Evolutionary conservation across 495 filamentous ascomycete genomes (phyloP), one percentile per base, ranked within the genome.

Genomic region (Penicillium salamii): DNA sequence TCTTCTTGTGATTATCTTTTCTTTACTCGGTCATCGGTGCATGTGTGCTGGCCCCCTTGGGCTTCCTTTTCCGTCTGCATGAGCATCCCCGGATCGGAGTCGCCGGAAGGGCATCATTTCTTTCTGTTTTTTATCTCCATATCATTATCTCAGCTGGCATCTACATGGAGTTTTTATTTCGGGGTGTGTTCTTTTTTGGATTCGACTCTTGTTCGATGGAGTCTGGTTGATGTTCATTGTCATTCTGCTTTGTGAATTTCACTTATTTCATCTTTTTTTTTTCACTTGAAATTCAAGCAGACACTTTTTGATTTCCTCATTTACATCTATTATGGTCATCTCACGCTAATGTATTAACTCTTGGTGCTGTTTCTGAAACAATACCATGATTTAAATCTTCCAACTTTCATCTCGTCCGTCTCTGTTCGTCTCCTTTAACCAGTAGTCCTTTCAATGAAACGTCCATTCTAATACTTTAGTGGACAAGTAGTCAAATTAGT

Each of bases 1-100:
- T 48, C 33, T 23, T n/a, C 29, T 55, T 58, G 55, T 58, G 43
- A 62, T 42, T 39, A 42, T 53, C 39, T 28, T 41, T 51, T 51
- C 19, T 37, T 20, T 21, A 15, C 5, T 13, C 17, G 35, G 50
- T 23, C 48, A 55, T 58, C 41, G 54, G 48, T 44, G 58, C 41
- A 58, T 52, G 42, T 32, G 26, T 49, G 37, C 39, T 15, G 47
- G 29, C 28, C 21, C 26, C 12, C 15, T 14, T 19, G 29, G 21
- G 23, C 13, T 36, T 31, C 28, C 21, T n/a, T 38, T 35, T 14
- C 41, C 42, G 7, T 29, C 26, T 53, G 46, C 52, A 55, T 51
- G 34, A 26, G 35, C 26, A 42, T 44, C 39, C 28, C 39, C 15
- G 21, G 20, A 28, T 34, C 49, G 33, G 32, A 54, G 21, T 37